Conservation (phyloP, 805 yeast genomes). For the Yarrowia sp. region DNA sequence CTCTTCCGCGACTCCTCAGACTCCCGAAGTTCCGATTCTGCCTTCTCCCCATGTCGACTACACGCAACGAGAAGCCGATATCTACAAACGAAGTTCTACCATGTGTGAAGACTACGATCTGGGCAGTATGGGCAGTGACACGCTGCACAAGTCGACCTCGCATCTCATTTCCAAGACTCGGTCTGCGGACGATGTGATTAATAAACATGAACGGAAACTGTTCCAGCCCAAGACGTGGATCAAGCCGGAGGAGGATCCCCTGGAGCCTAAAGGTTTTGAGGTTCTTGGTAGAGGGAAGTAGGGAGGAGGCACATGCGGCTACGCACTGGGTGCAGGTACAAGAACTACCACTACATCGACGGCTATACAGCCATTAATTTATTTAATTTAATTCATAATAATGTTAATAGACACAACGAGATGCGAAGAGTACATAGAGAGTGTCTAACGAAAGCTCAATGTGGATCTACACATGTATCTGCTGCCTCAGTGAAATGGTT, state of each 20-base stretch:
- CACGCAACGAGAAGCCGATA: conserved; percentile 29
- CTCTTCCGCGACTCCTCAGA: conserved; percentile 30
- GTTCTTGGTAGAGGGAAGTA: conserved; percentile 26
- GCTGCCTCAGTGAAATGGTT: too few relatives aligned
- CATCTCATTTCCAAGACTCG: background rate
- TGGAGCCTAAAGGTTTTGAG: conserved; percentile 35
- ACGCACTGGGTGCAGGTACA: too few relatives aligned
- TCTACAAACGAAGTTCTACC: conserved; percentile 11
- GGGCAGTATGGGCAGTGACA: background rate
- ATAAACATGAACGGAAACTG: background rate
- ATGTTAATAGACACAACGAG: too few relatives aligned
- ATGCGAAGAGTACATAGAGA: too few relatives aligned
- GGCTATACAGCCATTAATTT: background rate
- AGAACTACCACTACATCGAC: background rate
- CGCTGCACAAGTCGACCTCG: background rate
- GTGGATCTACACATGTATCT: too few relatives aligned
- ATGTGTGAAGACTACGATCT: conserved; percentile 13
- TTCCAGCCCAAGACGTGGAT: conserved; percentile 18
- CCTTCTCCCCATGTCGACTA: conserved; percentile 29
- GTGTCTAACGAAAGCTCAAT: too few relatives aligned
- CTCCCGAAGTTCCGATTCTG: conserved; percentile 33
- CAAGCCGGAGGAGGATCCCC: conserved; percentile 5
- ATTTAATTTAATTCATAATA: too few relatives aligned
- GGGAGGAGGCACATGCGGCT: too few relatives aligned
- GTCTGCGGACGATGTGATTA: background rate